Percentiles rank a stretch among this genome's conserved stretches.
Evolutionary conservation across 2,329 filamentous ascomycete species (phyloP).

Genomic region (Canariomyces notabilis): DNA sequence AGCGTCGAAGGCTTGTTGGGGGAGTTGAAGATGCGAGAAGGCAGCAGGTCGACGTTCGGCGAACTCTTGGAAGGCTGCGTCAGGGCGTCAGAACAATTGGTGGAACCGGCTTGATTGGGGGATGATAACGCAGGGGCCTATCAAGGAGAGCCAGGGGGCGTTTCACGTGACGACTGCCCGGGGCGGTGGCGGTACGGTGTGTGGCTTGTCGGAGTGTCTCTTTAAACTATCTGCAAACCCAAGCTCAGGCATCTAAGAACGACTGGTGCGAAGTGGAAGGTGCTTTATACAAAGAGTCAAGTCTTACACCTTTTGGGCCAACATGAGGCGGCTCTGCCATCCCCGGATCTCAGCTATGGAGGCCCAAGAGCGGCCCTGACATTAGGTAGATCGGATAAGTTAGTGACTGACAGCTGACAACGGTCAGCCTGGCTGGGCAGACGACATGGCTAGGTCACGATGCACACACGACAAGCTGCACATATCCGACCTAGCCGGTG

Average conservation of each 20-base stretch:
- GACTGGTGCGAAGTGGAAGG: not conserved
- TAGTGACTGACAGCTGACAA: conserved; percentile 6
- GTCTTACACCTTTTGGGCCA: not conserved
- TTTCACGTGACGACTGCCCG: conserved; percentile 17
- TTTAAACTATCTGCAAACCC: not conserved
- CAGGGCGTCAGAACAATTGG: conserved; percentile 24
- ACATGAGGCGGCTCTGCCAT: not conserved
- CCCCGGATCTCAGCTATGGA: not conserved
- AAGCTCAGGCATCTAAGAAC: not conserved
- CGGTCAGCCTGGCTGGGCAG: conserved; percentile 4
- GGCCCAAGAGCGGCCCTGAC: not conserved
- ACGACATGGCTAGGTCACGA: not conserved
- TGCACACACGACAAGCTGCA: not conserved
- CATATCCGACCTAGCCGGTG: not conserved
- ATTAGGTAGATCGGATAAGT: not conserved
- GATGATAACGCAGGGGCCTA: conserved; percentile 15
- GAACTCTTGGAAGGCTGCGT: conserved; percentile 24
- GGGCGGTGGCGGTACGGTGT: conserved; percentile 9
- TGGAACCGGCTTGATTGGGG: conserved; percentile 17
- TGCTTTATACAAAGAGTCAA: conserved; percentile 1
- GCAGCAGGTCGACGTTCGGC: conserved; percentile 20
- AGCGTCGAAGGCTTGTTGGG: conserved; percentile 9
- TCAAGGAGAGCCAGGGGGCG: conserved; percentile 12
- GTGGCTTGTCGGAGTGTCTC: conserved; percentile 2
- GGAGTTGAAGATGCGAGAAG: conserved; percentile 24